phyloP scores from a whole-genome alignment of 768 basidiomycete species.

The Pleurotus cornucopiae region DNA sequence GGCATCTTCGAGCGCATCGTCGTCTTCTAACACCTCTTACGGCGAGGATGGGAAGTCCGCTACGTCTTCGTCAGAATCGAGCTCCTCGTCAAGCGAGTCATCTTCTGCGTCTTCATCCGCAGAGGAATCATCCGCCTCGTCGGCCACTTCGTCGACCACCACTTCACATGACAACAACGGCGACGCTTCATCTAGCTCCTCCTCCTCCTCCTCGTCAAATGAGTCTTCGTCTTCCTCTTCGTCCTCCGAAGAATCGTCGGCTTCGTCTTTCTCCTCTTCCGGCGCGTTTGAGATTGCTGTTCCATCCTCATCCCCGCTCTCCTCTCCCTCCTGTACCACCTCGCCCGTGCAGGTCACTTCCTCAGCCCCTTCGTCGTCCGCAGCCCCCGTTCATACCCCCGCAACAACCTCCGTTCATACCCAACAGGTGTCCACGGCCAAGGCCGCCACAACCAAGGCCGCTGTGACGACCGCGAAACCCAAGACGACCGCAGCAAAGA shows the following conservation, averaged over 20 bases:
- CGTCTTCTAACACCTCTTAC: neutral
- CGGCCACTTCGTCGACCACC: neutral
- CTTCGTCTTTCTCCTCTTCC: slow-evolving; percentile 2
- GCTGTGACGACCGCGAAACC: neutral
- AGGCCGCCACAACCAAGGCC: neutral
- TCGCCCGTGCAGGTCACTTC: neutral
- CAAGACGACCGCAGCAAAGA: neutral
- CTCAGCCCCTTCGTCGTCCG: neutral
- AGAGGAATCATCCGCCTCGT: neutral
- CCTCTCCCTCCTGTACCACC: neutral
- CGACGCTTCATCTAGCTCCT: neutral
- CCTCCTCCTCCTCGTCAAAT: neutral
- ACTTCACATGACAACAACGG: neutral
- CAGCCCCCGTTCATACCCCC: neutral
- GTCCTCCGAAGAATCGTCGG: neutral
- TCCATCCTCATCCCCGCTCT: neutral
- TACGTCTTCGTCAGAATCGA: neutral
- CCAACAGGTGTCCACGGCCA: neutral
- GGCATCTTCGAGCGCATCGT: neutral
- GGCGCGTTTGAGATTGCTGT: neutral
- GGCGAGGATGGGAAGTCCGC: neutral
- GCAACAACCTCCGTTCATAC: neutral
- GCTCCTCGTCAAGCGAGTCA: neutral
- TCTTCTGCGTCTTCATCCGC: neutral
- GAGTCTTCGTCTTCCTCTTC: neutral